These are phyloP conservation scores for Erodium moschatum DNA, from an alignment of 441 rosid genomes.

Conservation along the genomic window DNA sequence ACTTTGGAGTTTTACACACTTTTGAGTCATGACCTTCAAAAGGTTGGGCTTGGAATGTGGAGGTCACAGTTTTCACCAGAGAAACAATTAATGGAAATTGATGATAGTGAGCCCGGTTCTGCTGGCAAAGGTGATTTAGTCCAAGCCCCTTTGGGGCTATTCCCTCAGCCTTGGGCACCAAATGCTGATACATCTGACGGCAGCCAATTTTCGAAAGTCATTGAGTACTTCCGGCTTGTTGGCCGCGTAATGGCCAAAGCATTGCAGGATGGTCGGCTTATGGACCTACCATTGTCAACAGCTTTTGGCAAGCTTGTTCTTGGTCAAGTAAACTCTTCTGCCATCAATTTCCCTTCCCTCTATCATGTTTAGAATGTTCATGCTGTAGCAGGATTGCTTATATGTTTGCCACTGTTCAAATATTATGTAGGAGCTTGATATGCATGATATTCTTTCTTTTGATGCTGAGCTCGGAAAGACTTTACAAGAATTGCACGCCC, in stretches of 20 bases:
- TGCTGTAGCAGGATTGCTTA: neutral
- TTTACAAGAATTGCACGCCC: slow-evolving; percentile 70
- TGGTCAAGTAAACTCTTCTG: slow-evolving; percentile 2
- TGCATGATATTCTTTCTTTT: slow-evolving; percentile 72
- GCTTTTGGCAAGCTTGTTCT: slow-evolving; percentile 11
- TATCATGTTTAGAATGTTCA: neutral
- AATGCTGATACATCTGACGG: slow-evolving; percentile 1
- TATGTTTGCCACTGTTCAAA: neutral
- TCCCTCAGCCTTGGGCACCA: slow-evolving; percentile 12
- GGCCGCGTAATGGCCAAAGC: slow-evolving; percentile 12
- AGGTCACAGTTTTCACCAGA: slow-evolving; percentile 54
- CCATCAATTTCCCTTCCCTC: neutral
- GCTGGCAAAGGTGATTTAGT: slow-evolving; percentile 8
- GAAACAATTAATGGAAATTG: slow-evolving; percentile 48
- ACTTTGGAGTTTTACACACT: slow-evolving; percentile 97
- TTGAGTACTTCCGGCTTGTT: slow-evolving; percentile 7
- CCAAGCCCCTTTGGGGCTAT: slow-evolving; percentile 9
- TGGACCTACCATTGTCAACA: slow-evolving; percentile 8
- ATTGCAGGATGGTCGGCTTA: slow-evolving; percentile 11
- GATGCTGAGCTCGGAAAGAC: slow-evolving; percentile 84
- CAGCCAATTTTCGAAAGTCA: slow-evolving; percentile 8
- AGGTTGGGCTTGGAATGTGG: slow-evolving; percentile 86
- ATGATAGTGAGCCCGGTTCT: slow-evolving; percentile 32
- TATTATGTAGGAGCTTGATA: slow-evolving; percentile 83
- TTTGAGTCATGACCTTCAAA: slow-evolving; percentile 90